Evolutionary conservation across 2,329 filamentous ascomycete species (phyloP).

Genomic region (Nectriaceae sp.): DNA sequence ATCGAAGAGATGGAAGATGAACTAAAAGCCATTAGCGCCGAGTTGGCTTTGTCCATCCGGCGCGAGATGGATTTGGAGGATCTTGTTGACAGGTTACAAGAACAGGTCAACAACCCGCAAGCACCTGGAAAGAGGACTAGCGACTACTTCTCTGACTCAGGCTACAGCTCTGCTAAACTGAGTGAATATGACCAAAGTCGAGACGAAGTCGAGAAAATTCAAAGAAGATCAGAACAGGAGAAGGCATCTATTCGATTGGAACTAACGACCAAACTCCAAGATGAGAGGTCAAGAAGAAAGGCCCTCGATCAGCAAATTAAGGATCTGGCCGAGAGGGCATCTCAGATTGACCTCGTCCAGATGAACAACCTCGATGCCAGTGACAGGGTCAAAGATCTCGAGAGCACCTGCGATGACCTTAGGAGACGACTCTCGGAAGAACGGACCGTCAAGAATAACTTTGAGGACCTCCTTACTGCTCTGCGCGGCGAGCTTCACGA

Average conservation of each 20-base stretch:
- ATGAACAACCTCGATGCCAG: constrained; percentile 58
- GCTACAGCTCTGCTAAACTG: constrained; percentile 80
- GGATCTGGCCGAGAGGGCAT: constrained; percentile 76
- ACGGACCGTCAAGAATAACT: constrained; percentile 84
- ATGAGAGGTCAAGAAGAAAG: constrained; percentile 76
- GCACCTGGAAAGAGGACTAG: constrained; percentile 74
- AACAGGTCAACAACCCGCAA: constrained; percentile 66
- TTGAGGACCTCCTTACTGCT: constrained; percentile 86
- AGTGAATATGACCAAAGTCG: constrained; percentile 64
- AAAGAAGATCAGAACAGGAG: constrained; percentile 85
- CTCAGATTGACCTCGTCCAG: constrained; percentile 58
- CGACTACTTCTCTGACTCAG: constrained; percentile 98
- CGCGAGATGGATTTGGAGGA: constrained; percentile 97
- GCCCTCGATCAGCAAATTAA: constrained; percentile 83
- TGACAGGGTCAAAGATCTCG: constrained; percentile 73
- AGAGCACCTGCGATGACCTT: constrained; percentile 78
- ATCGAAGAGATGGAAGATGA: constrained; percentile 93
- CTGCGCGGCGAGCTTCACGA: constrained; percentile 81
- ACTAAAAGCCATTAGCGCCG: constrained; percentile 86
- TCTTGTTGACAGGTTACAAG: constrained; percentile 82
- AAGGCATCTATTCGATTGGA: constrained; percentile 85
- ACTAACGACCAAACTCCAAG: constrained; percentile 81
- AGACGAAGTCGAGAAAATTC: constrained; percentile 79
- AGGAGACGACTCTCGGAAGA: constrained; percentile 83
- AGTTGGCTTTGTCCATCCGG: constrained; percentile 89